Conservation (phyloP, 306 rosid species). For the Arachis hypogaea region DNA sequence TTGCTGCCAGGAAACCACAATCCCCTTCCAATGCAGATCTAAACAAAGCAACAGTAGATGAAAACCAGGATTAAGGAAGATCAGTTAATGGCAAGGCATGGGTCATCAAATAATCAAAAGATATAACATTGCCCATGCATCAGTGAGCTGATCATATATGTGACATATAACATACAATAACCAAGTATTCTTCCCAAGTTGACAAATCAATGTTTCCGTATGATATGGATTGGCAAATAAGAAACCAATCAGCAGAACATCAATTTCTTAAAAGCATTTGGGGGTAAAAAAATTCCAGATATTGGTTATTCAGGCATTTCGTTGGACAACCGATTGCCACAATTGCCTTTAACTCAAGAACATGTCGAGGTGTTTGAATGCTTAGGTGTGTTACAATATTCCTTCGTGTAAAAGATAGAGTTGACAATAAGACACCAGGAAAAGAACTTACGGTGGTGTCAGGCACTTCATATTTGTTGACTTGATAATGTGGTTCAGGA, state of each 20-base stretch:
- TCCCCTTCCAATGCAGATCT: conserved; percentile 97
- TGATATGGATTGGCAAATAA: not conserved
- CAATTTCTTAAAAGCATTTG: not conserved
- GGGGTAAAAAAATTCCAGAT: too few relatives aligned
- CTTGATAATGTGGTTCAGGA: conserved; percentile 76
- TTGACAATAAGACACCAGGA: conserved; percentile 9
- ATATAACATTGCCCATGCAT: not conserved
- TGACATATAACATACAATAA: not conserved
- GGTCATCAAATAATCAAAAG: conserved; percentile 4
- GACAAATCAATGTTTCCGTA: conserved; percentile 18
- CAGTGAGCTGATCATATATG: not conserved
- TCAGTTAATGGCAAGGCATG: conserved; percentile 29
- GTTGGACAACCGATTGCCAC: not conserved
- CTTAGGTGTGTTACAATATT: not conserved
- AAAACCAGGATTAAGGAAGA: conserved; percentile 21
- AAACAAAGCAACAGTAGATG: conserved; percentile 25
- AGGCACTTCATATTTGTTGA: conserved; percentile 93
- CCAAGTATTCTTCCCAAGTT: too few relatives aligned
- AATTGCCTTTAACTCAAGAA: not conserved
- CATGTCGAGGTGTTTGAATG: conserved; percentile 12
- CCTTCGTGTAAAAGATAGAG: conserved; percentile 26
- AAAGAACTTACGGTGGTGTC: conserved; percentile 74
- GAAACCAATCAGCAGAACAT: not conserved
- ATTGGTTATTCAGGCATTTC: too few relatives aligned
- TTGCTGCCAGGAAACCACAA: conserved; percentile 96